A percentile compares a stretch with the other conserved stretches of the same genome.
Evolutionary conservation across 306 rosid species (phyloP).

Genomic region (Vigna nakashimae): DNA sequence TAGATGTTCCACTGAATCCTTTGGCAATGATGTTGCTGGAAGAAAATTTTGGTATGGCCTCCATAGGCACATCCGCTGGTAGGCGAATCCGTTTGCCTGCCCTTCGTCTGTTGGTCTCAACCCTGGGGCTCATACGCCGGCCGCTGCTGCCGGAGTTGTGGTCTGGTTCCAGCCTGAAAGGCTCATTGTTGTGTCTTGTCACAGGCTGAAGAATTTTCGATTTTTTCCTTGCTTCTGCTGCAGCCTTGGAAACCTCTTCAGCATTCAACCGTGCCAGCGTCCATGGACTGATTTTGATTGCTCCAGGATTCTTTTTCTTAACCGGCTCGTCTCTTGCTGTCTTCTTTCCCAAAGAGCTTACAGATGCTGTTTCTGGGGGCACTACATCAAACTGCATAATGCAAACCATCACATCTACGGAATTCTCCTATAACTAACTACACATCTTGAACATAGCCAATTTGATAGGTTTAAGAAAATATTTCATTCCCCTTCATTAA

Average conservation of each 20-base stretch:
- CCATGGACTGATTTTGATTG: slow-evolving; percentile 99
- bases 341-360: slow-evolving; percentile 80
- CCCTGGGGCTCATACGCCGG: slow-evolving; percentile 65
- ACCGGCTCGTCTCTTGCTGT: slow-evolving; percentile 56
- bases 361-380: slow-evolving; percentile 93
- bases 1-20: slow-evolving; percentile 65
- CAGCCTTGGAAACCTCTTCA: slow-evolving; percentile 93
- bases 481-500: neutral
- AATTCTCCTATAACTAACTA: slow-evolving; percentile 1
- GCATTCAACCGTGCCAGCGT: slow-evolving; percentile 89
- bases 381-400: slow-evolving; percentile 85
- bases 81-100: slow-evolving; percentile 75
- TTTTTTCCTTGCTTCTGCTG: slow-evolving; percentile 96
- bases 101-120: slow-evolving; percentile 74
- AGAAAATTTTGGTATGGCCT: slow-evolving; percentile 58
- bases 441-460: neutral
- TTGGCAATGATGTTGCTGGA: slow-evolving; percentile 55
- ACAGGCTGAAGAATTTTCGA: slow-evolving; percentile 95
- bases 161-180: slow-evolving; percentile 66
- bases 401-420: slow-evolving; percentile 27
- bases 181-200: slow-evolving; percentile 54
- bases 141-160: slow-evolving; percentile 76
- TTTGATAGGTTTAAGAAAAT: neutral
- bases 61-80: slow-evolving; percentile 85
- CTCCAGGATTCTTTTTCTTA: slow-evolving; percentile 75